These are phyloP conservation scores for Podaxis mareebaensis DNA, from an alignment of 768 basidiomycete species.

Conservation along the genomic window DNA sequence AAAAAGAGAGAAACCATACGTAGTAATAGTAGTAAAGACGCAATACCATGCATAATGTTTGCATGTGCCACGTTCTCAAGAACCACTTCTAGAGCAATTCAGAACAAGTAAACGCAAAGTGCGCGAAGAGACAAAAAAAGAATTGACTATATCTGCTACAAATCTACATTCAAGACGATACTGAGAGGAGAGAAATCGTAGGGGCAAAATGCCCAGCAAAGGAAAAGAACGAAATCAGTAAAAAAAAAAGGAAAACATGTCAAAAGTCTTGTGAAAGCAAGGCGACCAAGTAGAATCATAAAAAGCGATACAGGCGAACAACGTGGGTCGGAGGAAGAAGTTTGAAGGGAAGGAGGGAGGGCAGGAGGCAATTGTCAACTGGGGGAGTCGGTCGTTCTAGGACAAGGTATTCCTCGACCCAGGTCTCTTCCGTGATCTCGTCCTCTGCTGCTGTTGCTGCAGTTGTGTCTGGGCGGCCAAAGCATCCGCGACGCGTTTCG, in stretches of 20 bases:
- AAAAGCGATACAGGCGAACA: conserved; percentile 15
- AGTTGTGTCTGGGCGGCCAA: conserved; percentile 49
- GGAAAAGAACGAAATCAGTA: not conserved
- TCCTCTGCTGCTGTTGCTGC: conserved; percentile 27
- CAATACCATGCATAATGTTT: conserved; percentile 4
- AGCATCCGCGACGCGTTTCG: conserved; percentile 68
- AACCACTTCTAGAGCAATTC: conserved; percentile 8
- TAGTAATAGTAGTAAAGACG: conserved; percentile 10
- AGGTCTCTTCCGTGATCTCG: conserved; percentile 31
- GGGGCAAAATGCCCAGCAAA: not conserved
- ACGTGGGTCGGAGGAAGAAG: not conserved
- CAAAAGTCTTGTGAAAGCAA: not conserved
- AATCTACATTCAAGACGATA: conserved; percentile 7
- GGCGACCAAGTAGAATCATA: conserved; percentile 6
- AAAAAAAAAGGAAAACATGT: not conserved
- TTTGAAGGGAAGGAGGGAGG: not conserved
- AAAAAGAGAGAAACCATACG: conserved; percentile 6
- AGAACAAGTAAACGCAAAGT: not conserved
- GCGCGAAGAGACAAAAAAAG: conserved; percentile 5
- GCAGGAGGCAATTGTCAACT: not conserved
- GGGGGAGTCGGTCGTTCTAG: conserved; percentile 18
- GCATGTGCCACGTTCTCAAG: not conserved
- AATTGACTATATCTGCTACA: conserved; percentile 11
- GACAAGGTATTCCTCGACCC: conserved; percentile 41
- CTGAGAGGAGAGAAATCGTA: not conserved